Evolutionary conservation across 768 basidiomycete species (phyloP), one percentile per base, ranked within the genome.

Genomic region (Suillus luteus): DNA sequence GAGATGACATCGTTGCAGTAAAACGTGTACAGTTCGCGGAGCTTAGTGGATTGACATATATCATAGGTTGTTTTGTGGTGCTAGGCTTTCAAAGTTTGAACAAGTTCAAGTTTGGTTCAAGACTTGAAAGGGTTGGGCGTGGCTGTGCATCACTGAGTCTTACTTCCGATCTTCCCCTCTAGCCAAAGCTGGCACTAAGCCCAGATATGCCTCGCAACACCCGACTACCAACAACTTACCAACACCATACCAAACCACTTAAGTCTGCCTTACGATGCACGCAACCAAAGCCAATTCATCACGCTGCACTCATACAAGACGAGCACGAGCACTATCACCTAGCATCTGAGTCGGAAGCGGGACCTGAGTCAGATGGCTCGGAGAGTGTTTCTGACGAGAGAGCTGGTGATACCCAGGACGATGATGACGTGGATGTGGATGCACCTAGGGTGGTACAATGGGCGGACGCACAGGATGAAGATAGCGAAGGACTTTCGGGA

Each of bases 371-470:
- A 60, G 57, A 22, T 19, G 12, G 41, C 24, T 63, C 58, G 14
- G 62, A 40, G 27, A 61, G 48, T 11, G 59, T 52, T 24, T 60
- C 64, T 31, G 61, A 40, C 11, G 19, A 27, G 12, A 31, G 22
- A 5, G 63, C 43, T 1, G 49, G 11, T 11, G 69, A 62, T 14
- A 55, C 69, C 2, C 65, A 62, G 31, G 70, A 67, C 11, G 72
- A 72, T 12, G 79, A 76, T n/a, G 76, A 75, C 5, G 33, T 35
- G 8, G 70, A 68, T n/a, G 62, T 63, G 5, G 43, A 43, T 70
- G 79, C 77, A 2, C 85, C 86, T 9, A 79, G 87, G n/a, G 77
- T 87, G 33, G 83, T 81, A 15, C 86, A 85, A 67, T 90, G 87
- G 86, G 77, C 83, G 5, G 86, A 83, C 51, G 85, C 86, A 60